Conservation (phyloP, 2,329 filamentous ascomycete species). For the Alternaria alternata region DNA sequence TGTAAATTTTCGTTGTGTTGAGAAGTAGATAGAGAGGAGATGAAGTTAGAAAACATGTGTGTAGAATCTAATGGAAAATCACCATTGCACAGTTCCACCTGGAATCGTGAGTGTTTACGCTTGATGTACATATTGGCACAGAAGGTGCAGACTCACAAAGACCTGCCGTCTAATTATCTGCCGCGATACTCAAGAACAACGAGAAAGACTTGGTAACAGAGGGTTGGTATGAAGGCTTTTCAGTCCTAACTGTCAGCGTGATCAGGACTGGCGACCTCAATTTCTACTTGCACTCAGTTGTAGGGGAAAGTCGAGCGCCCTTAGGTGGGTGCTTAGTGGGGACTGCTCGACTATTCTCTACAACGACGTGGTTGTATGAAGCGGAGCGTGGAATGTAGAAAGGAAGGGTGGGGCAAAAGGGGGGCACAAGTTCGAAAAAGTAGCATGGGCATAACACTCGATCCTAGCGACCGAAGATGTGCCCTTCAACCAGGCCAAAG, state of each 20-base stretch:
- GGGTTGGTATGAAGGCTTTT: background rate
- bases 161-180: background rate
- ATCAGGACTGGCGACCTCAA: background rate
- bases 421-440: background rate
- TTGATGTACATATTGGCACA: background rate
- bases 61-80: background rate
- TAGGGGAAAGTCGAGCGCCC: too few relatives aligned
- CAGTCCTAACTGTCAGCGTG: background rate
- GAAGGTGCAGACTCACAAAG: background rate
- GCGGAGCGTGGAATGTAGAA: background rate
- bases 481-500: too few relatives aligned
- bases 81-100: background rate
- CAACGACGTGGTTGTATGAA: background rate
- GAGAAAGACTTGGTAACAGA: background rate
- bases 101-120: background rate
- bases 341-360: too few relatives aligned
- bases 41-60: background rate
- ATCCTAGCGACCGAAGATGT: too few relatives aligned
- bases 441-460: too few relatives aligned
- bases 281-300: background rate
- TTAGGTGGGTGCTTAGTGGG: too few relatives aligned
- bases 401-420: background rate
- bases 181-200: background rate
- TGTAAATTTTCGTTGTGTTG: constrained; percentile 2
- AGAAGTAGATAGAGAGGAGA: background rate